Percentiles rank a stretch among this genome's conserved stretches.
phyloP scores from a whole-genome alignment of 495 filamentous ascomycete species.

The Penicillium samsonianum region DNA sequence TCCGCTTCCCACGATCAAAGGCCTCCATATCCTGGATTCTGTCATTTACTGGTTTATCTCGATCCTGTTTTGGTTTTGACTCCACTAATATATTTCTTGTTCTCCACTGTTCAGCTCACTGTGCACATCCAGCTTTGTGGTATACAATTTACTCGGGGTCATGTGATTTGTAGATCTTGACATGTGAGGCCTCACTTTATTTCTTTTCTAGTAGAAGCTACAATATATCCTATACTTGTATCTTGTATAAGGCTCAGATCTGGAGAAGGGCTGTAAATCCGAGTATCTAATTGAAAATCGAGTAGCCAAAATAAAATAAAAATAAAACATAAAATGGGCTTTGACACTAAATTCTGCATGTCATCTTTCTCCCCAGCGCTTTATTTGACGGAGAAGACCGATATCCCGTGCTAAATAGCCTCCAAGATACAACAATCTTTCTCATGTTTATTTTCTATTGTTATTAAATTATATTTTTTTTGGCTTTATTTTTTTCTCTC shows the following conservation, averaged over 20 bases:
- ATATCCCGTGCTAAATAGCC: neutral
- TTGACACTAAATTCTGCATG: neutral
- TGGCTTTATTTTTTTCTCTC: neutral
- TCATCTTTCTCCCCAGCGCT: too few relatives aligned
- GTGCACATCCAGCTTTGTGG: neutral
- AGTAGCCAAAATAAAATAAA: neutral
- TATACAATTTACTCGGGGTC: conserved; percentile 6
- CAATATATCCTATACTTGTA: neutral
- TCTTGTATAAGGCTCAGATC: neutral
- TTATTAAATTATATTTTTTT: neutral
- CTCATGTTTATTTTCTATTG: too few relatives aligned
- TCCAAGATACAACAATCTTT: neutral
- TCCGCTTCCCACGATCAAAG: conserved; percentile 18
- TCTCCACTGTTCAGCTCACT: conserved; percentile 34
- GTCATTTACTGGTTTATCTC: conserved; percentile 26
- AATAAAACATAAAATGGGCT: neutral
- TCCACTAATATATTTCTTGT: conserved; percentile 25
- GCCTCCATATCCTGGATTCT: conserved; percentile 11
- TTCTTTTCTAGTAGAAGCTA: neutral
- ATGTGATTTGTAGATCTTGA: conserved; percentile 18
- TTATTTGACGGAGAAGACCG: conserved; percentile 1
- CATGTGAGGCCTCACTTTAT: neutral
- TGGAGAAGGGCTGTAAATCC: neutral
- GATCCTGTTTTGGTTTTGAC: conserved; percentile 19
- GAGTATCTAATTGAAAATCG: neutral